Base-by-base conservation (phyloP, 1,284 basidiomycete genomes). In the Tylopilus sp. region DNA sequence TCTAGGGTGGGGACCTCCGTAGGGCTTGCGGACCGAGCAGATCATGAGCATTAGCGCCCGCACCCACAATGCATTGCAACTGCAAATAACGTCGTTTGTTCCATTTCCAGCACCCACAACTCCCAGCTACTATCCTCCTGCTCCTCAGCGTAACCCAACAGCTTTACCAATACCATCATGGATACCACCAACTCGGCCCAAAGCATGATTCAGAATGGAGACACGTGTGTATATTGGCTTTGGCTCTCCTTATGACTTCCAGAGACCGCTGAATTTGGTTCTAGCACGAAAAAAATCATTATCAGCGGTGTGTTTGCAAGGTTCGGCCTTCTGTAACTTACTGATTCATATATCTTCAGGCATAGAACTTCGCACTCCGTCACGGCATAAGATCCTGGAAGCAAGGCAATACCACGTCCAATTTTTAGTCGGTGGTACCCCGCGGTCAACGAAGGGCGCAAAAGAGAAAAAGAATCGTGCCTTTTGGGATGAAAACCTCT, bases 401-500 rank as follows among this genome's bases (percentile, higher is more conserved):
- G 39, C 48, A 16, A 61, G 26, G 21, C 50, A 49, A 31, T 60
- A 59, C 30, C 29, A 23, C 3, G 25, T 60, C 18, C 44, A 28
- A 34, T 33, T 59, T 49, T 45, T n/a, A 1, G 31, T 61, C 9
- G 48, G 28, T 21, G 26, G 49, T 41, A 46, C 44, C 26, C 31
- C 21, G 2, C 50, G 41, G 15, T 48, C 54, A 11, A 59, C 57
- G 37, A 59, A 28, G 6, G 10, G n/a, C 0, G 33, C 21, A 12
- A 58, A 44, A n/a, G 57, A 55, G 28, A 37, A 31, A 42, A 39
- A 47, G 15, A 51, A 49, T 34, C 6, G 13, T 2, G 33, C 30
- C 1, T 58, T 33, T 25, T 60, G 61, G 59, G 28, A 49, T 21
- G 43, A 60, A 4, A 38, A 11, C 2, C 43, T 60, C 0, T 64